Conservation (phyloP, 306 rosid species). For the Herpetospermum pedunculosum region DNA sequence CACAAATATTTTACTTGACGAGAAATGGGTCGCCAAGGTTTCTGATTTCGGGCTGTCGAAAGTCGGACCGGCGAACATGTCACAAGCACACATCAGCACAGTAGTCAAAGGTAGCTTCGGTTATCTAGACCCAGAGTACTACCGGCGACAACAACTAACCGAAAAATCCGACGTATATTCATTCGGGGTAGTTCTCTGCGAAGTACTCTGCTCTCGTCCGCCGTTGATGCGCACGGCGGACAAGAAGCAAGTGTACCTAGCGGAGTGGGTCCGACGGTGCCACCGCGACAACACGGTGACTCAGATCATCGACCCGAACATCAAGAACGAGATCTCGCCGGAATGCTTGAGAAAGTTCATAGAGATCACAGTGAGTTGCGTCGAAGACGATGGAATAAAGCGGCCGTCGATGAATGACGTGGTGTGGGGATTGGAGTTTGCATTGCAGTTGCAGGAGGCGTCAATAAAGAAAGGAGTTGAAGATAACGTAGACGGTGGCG, state of each 20-base stretch:
- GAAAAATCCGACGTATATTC: conserved; percentile 52
- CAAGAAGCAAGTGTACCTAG: conserved; percentile 21
- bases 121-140: conserved; percentile 23
- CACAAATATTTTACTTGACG: conserved; percentile 26
- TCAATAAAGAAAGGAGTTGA: not conserved
- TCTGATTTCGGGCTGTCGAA: conserved; percentile 38
- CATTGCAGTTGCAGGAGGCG: conserved; percentile 5
- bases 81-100: conserved; percentile 20
- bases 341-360: not conserved
- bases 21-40: conserved; percentile 31
- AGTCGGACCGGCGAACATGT: not conserved
- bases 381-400: conserved; percentile 27
- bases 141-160: conserved; percentile 17
- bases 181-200: conserved; percentile 40
- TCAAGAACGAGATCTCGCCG: not conserved
- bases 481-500: not conserved
- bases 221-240: conserved; percentile 9
- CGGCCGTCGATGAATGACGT: conserved; percentile 43
- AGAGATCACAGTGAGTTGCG: conserved; percentile 15
- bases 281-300: conserved; percentile 10
- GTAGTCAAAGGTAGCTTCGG: conserved; percentile 16
- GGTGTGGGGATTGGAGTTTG: not conserved
- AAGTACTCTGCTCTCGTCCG: conserved; percentile 31
- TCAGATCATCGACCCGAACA: not conserved
- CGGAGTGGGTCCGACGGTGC: conserved; percentile 22